phyloP scores from a whole-genome alignment of 495 filamentous ascomycete species.

The Podospora tetraspora region DNA sequence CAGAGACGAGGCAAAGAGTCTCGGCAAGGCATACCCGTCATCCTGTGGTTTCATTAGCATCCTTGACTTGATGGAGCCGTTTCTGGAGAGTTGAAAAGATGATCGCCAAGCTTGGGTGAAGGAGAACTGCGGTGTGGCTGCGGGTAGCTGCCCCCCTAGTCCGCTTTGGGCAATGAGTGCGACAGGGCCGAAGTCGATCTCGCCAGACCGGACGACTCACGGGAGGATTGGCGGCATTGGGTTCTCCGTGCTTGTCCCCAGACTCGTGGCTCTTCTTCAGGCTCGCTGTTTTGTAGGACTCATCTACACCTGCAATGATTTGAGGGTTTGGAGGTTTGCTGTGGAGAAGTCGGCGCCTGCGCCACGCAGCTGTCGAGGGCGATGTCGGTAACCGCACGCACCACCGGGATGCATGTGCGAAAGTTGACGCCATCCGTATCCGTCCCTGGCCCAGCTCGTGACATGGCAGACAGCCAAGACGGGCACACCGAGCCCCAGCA shows the following conservation, averaged over 20 bases:
- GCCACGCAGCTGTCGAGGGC: not conserved
- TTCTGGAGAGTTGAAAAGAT: not conserved
- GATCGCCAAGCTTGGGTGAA: not conserved
- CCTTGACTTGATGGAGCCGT: not conserved
- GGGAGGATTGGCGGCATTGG: not conserved
- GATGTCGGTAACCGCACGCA: not conserved
- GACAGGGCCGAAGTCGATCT: conserved; percentile 8
- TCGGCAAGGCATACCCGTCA: not conserved
- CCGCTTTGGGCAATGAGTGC: conserved; percentile 28
- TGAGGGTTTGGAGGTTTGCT: not conserved
- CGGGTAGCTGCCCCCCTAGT: not conserved
- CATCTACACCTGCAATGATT: not conserved
- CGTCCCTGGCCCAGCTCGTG: not conserved
- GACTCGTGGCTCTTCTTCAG: not conserved
- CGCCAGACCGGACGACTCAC: not conserved
- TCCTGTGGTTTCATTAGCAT: not conserved
- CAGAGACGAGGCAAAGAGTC: not conserved
- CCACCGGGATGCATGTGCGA: not conserved
- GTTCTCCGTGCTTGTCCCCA: not conserved
- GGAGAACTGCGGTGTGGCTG: not conserved
- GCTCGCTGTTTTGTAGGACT: not conserved
- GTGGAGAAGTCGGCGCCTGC: not conserved
- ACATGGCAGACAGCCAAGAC: not conserved
- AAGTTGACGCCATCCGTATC: not conserved
- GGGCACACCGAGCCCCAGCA: not conserved